Base-by-base conservation (phyloP, 768 basidiomycete genomes). In the Lyophyllum shimeji region DNA sequence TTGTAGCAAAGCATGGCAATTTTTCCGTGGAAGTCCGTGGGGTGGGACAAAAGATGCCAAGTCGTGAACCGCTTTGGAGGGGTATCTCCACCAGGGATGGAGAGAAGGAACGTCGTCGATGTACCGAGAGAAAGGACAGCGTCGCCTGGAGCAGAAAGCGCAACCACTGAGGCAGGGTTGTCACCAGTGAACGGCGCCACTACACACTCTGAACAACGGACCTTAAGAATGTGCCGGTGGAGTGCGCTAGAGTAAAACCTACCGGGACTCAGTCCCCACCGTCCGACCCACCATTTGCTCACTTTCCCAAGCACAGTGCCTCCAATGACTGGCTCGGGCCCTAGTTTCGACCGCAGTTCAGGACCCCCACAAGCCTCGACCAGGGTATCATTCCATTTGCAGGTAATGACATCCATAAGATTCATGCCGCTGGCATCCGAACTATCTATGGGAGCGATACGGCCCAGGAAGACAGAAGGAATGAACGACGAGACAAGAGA, bases 1-100 rank as follows among this genome's bases (percentile, higher is more conserved):
- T 93, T 95, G 75, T 93, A 93, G 69, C 92, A 94, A 9, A 95
- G 81, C 93, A 96, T 96, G 29, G 86, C 89, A 65, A 95, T 93
- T 64, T 89, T 85, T 1, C 81, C 84, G 34, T 79, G 74, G 3
- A 71, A 65, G 18, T 77, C 74, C 0, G 85, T 86, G 2, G 88
- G 90, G 66, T 89, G 85, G 1, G 87, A 79, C 55, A 89, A 82
- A 18, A 88, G 78, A 70, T 89, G 90, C 4, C 87, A 91, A 7
- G 85, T 86, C 3, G 85, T 90, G 66, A 88, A 82, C 57, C 89
- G 75, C 67, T 82, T 81, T 3, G 89, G 89, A 15, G 86, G 81
- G 3, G 71, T 77, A 56, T 82, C 78, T 7, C 82, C 73, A 5
- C 85, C 86, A 5, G 89, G 86, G 24, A 88, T 84, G 21, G 87